phyloP scores from a whole-genome alignment of 305 asterid genomes.

The Euphrasia arctica region DNA sequence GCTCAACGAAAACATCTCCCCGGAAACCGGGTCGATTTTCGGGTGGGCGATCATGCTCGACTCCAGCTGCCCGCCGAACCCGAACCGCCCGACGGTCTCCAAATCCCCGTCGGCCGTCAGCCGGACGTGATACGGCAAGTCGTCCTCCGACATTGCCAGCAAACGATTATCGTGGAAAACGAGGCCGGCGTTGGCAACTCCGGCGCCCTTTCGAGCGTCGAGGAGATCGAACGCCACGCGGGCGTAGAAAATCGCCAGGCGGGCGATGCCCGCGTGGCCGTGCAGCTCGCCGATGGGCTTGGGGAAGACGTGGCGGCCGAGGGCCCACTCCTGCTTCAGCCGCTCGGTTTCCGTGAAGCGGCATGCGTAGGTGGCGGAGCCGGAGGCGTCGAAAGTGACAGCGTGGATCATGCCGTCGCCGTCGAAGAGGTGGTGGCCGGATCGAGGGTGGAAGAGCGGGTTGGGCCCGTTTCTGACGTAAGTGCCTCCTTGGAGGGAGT shows the following conservation, averaged over 20 bases:
- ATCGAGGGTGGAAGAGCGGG: conserved; percentile 40
- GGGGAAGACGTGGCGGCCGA: conserved; percentile 43
- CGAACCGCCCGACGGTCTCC: conserved; percentile 33
- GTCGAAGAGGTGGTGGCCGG: conserved; percentile 55
- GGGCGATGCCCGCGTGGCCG: conserved; percentile 46
- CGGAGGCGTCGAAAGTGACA: conserved; percentile 23
- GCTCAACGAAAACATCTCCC: conserved; percentile 46
- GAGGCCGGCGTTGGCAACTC: conserved; percentile 49
- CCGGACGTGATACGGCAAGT: conserved; percentile 45
- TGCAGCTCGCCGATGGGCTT: conserved; percentile 51
- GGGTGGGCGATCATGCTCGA: conserved; percentile 54
- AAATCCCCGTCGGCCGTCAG: conserved; percentile 34
- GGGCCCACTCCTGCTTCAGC: conserved; percentile 36
- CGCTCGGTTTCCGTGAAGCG: conserved; percentile 43
- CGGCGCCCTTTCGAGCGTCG: too few relatives aligned
- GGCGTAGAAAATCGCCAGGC: conserved; percentile 36
- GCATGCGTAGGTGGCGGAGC: conserved; percentile 39
- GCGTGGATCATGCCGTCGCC: conserved; percentile 60
- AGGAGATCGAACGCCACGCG: conserved; percentile 37
- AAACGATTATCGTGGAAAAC: conserved; percentile 40
- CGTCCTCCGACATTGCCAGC: conserved; percentile 51
- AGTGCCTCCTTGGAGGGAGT: conserved; percentile 32
- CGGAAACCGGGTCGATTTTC: conserved; percentile 43
- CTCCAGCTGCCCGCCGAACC: conserved; percentile 32
- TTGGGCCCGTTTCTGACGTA: conserved; percentile 53